These are phyloP conservation scores for Elongisporangium prolatum DNA, from an alignment of 352 stramenopile species.

Conservation along the genomic window DNA sequence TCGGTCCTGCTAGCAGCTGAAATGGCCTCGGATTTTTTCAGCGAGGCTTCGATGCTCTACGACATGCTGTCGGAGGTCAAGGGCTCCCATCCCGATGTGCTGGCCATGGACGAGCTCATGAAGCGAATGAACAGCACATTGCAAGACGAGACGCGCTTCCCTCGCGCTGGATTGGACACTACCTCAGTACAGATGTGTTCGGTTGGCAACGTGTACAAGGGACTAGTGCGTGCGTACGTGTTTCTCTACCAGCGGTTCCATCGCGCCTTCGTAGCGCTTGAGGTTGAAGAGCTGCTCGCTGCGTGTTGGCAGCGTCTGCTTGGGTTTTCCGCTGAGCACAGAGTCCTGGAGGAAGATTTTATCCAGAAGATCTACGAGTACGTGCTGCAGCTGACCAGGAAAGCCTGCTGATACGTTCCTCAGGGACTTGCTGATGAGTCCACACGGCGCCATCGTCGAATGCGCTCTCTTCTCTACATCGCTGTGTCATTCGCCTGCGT, in stretches of 20 bases:
- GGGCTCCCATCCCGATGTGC: constrained; percentile 28
- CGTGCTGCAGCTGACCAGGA: constrained; percentile 34
- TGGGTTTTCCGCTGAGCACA: constrained; percentile 57
- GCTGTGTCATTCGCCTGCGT: no score
- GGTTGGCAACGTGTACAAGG: constrained; percentile 52
- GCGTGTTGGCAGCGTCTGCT: constrained; percentile 59
- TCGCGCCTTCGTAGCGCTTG: constrained; percentile 46
- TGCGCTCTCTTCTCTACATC: no score
- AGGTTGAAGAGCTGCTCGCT: constrained; percentile 48
- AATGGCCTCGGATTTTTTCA: constrained; percentile 62
- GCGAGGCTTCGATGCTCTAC: constrained; percentile 57
- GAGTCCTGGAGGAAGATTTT: constrained; percentile 51
- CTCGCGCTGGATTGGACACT: constrained; percentile 6
- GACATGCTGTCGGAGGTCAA: constrained; percentile 68
- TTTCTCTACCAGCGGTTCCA: constrained; percentile 59
- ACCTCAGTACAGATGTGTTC: constrained; percentile 20
- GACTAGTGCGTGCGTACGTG: constrained; percentile 60
- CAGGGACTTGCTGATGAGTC: no score
- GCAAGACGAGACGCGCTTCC: constrained; percentile 9
- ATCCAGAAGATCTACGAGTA: constrained; percentile 53
- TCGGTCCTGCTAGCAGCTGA: constrained; percentile 39
- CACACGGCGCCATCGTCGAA: no score
- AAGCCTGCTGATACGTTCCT: constrained; percentile 8
- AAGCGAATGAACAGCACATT: constrained; percentile 27
- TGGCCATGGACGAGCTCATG: constrained; percentile 59